Base-by-base conservation (phyloP, 192 early-diverging fungal genomes). In the Phlyctochytrium bullatum region DNA sequence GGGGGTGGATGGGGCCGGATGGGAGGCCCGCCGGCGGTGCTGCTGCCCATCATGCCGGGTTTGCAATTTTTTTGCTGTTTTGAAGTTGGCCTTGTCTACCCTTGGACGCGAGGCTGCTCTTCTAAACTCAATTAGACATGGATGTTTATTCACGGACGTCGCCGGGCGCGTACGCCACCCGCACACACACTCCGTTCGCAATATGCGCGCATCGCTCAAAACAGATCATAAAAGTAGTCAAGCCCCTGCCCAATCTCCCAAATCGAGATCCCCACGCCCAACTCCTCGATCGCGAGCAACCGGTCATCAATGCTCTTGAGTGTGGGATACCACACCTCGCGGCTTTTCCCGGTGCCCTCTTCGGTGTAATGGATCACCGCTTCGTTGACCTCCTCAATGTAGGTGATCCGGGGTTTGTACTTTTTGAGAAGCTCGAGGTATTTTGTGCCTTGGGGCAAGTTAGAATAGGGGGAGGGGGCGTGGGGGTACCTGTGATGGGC, bases 241-340 rank as follows among this genome's bases (percentile, higher is more conserved):
- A 73, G 53, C 12, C 72, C 72, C 36, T 73, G 72, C 16, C 72
- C 72, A 63, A 73, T 30, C 36, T 73, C 72, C 72, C 72, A 73
- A 1, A 73, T 33, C 29, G 40, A 53, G 3, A 73, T 36, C 0
- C 72, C 66, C 6, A 34, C 29, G 3, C 72, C 72, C 12, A 73
- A 34, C 52, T 69, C 61, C 24, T 64, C 32, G 3, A 57, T 24
- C 24, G 53, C 10, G n/a, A 52, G 47, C 16, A 73, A 23, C 40
- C 72, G 34, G 40, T 23, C 51, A 40, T 64, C 23, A 1, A 73
- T 32, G 32, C 61, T 64, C 40, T 62, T 32, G 20, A 68, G 20
- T 20, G 60, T 68, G 24, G 72, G 72, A 56, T 64, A 73, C 60
- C 62, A 73, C 28, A 73, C 72, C n/a, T 54, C 51, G 25, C 56